Conservation (phyloP, 2,329 filamentous ascomycete genomes). For the Ceratocystis alfenasii region DNA sequence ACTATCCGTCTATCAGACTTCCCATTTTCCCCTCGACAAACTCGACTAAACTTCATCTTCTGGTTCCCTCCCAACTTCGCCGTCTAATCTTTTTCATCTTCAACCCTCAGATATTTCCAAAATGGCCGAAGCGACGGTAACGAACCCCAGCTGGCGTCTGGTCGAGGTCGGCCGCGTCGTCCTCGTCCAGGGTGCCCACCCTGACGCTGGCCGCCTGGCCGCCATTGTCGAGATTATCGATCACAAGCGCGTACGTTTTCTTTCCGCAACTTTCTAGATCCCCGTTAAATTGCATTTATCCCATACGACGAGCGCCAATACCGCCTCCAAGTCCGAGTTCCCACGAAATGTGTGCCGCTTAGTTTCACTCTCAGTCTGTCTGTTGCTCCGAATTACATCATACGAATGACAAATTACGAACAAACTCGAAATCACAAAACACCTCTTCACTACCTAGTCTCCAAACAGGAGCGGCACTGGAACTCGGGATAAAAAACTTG, state of each 20-base stretch:
- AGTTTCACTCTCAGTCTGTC: too few species aligned
- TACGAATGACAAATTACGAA: too few species aligned
- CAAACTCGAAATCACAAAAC: too few species aligned
- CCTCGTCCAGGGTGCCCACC: constrained; percentile 70
- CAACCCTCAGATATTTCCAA: constrained; percentile 33
- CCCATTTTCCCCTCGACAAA: constrained; percentile 12
- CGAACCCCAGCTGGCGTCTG: constrained; percentile 78
- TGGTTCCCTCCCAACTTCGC: constrained; percentile 17
- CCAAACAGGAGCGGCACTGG: too few species aligned
- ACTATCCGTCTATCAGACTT: neutral
- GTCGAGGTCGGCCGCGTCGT: constrained; percentile 98
- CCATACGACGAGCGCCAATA: neutral
- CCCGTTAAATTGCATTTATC: neutral
- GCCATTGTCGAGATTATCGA: constrained; percentile 98
- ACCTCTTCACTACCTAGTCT: too few species aligned
- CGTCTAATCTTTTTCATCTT: constrained; percentile 23
- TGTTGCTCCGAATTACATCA: too few species aligned
- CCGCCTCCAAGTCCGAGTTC: neutral
- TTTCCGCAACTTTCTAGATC: neutral
- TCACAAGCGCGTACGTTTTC: constrained; percentile 92
- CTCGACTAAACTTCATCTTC: constrained; percentile 22
- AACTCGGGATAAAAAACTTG: too few species aligned
- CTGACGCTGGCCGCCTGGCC: constrained; percentile 74
- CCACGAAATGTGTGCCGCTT: neutral
- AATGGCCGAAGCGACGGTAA: constrained; percentile 76